These are phyloP conservation scores for Melaleuca alternifolia DNA, from an alignment of 345 rosid species.

Conservation along the genomic window DNA sequence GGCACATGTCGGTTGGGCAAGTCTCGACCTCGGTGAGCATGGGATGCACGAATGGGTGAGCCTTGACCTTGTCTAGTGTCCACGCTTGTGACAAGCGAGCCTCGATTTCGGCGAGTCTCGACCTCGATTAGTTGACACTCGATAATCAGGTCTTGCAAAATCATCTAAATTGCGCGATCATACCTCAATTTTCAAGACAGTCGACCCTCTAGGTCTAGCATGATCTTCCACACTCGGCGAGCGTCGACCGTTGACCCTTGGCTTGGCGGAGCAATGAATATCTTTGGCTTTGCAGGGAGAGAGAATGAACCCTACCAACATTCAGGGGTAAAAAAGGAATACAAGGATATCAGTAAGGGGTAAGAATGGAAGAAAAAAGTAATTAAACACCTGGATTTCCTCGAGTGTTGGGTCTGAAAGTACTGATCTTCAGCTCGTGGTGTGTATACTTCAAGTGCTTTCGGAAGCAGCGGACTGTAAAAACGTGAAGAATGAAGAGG, in stretches of 20 bases:
- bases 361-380: not conserved
- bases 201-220: not conserved
- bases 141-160: no score
- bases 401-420: accelerated
- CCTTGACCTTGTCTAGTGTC: not conserved
- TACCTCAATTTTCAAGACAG: no score
- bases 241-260: not conserved
- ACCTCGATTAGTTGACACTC: not conserved
- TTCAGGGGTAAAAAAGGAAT: no score
- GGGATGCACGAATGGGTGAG: accelerated
- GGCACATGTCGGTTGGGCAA: accelerated
- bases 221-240: not conserved
- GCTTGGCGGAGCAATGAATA: no score
- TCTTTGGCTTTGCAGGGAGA: not conserved
- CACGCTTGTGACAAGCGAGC: accelerated
- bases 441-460: no score
- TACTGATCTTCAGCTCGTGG: no score
- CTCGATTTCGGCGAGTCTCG: not conserved
- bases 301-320: no score
- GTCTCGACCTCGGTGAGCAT: accelerated
- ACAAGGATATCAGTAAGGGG: no score
- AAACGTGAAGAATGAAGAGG: no score
- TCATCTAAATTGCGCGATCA: no score
- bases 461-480: no score
- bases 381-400: accelerated